Base-by-base conservation (phyloP, 805 yeast species). In the Alloascoidea hylecoeti region DNA sequence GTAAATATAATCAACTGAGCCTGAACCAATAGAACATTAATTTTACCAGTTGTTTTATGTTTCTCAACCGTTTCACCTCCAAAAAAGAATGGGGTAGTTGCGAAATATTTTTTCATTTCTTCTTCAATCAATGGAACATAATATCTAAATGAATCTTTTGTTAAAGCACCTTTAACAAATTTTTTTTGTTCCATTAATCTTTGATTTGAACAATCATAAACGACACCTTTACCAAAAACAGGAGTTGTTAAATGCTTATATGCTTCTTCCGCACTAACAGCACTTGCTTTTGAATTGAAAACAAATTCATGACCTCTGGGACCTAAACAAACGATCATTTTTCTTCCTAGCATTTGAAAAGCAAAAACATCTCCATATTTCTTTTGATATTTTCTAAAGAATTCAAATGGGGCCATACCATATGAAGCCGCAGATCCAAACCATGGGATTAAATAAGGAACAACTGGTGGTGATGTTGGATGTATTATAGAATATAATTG, bases 171-270 rank as follows among this genome's bases (percentile, higher is more conserved):
- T 61, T 92, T 92, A 44, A 88, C 94, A 52, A 92, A 92, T 64
- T 86, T 92, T 74, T 92, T 92, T 61, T 92, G 98, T 58, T 92
- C 98, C 98, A 92, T 92, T 52, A 92, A 72, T 47, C 86, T 75
- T 51, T 75, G 63, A 63, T 92, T 92, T 45, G 98, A 85, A 61
- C 96, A 89, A 63, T 92, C 98, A 57, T 92, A 92, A 38, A 92
- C 82, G 39, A 92, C 98, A 51, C 97, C 98, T 53, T 86, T 76
- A 50, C 98, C 98, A 49, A 92, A 92, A 13, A 86, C 96, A 12
- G 98, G 98, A n/a, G 97, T 89, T n/a, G 98, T 92, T 60, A 92
- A 70, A 56, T 88, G 96, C 44, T 78, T 70, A 64, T 92, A 92
- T 32, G 96, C 97, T 36, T 82, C 96, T 57, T 92, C 97, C 36